phyloP scores from a whole-genome alignment of 2,329 filamentous ascomycete genomes.

The Talaromyces sp. region DNA sequence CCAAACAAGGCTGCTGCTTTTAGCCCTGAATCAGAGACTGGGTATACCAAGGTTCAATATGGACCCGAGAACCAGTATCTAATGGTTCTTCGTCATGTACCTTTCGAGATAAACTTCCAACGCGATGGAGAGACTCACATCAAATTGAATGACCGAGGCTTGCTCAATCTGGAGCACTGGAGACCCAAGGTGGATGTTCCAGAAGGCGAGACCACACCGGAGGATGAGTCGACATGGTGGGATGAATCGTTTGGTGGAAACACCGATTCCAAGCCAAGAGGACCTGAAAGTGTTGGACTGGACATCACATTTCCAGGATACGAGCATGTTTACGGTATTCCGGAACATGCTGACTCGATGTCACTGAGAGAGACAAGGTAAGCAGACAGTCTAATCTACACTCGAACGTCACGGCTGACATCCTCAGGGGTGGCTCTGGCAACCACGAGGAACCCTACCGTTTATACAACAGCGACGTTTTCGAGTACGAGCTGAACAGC shows the following conservation, averaged over 20 bases:
- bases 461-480: conserved; percentile 94
- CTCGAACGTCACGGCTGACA: conserved; percentile 25
- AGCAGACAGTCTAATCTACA: background rate
- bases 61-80: conserved; percentile 74
- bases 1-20: conserved; percentile 70
- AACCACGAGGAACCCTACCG: conserved; percentile 88
- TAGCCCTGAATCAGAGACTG: conserved; percentile 62
- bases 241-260: conserved; percentile 94
- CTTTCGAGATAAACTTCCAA: conserved; percentile 83
- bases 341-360: conserved; percentile 84
- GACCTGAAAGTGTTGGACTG: conserved; percentile 85
- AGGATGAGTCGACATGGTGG: conserved; percentile 88
- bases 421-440: conserved; percentile 67
- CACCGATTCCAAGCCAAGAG: conserved; percentile 91
- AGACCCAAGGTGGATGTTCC: conserved; percentile 73
- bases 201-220: conserved; percentile 46
- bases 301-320: conserved; percentile 93
- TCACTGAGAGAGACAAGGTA: conserved; percentile 84
- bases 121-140: conserved; percentile 78
- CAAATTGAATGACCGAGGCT: conserved; percentile 83
- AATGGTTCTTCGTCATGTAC: conserved; percentile 77
- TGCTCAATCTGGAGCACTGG: conserved; percentile 96
- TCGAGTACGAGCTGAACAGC: conserved; percentile 95
- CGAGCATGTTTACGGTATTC: conserved; percentile 88
- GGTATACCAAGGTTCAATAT: conserved; percentile 72